Evolutionary conservation across 345 rosid genomes (phyloP), one percentile per base, ranked within the genome.

Genomic region (Acer saccharum): DNA sequence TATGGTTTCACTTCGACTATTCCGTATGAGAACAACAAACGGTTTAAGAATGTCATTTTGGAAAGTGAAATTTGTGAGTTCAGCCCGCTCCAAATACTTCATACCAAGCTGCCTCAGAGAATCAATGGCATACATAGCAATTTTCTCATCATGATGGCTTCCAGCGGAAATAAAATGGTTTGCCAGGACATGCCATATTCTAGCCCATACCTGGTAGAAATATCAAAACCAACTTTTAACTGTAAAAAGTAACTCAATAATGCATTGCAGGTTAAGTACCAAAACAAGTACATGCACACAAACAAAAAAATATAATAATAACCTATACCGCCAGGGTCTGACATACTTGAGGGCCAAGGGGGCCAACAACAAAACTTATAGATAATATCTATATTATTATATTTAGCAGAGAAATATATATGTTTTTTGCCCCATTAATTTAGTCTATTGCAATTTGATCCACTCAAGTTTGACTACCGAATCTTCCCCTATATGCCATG

Each of bases 21-120:
- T 94, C 83, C 97, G 89, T 92, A 94, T 91, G 77, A 94, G 90
- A 75, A 94, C 88, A 78, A 94, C 98, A 72, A 94, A 94, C 17
- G 98, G 98, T 78, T 94, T 94, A 79, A 94, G 93, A 82, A 94
- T 94, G 89, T 94, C 98, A 84, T 94, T 94, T 83, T 94, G 98
- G 83, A 92, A 94, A 76, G 94, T 90, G 88, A 94, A 94, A 88
- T 90, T 92, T 79, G 98, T 81, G 69, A 94, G 95, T 78, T 94
- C 98, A 65, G 94, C 92, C 46, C 97, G 94, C 80, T 92, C 98
- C 88, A 94, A 79, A 79, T 94, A 94, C 83, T 94, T 94, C 95
- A 94, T 88, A 27, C 95, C 92, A 65, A 94, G 97, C 91, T 94
- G 98, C 85, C 97, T 87, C 39, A 94, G 89, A 81, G 98, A 94